Evolutionary conservation across 2,329 filamentous ascomycete genomes (phyloP), one percentile per base, ranked within the genome.

Genomic region (Nemania sp.): DNA sequence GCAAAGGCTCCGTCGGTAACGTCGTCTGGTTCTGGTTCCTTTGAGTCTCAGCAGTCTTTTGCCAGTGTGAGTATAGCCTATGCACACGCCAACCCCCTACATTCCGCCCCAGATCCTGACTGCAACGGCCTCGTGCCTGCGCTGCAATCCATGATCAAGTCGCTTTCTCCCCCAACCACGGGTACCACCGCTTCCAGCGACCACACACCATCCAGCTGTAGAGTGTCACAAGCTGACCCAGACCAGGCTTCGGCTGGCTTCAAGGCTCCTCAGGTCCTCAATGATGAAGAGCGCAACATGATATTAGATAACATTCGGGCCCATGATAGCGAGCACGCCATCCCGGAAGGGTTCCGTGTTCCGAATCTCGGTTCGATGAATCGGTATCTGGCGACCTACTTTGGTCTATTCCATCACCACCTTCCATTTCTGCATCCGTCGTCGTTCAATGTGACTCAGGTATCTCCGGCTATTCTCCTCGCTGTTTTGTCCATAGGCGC

Each of bases 351-450:
- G 59, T 97, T 98, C 82, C 90, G 92, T 66, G 84, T 98, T 47
- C 95, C 95, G 5, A 88, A 84, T 67, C 83, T 92, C 37, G 83
- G 87, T 37, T 90, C 91, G 2, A 79, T 98, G 74, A 98, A 99
- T 78, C 87, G 92, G 65, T 97, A 97, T 76, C 81, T 99, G 64
- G 91, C 92, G 62, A 97, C 94, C 1, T 99, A 98, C 81, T 99
- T 98, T 77, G 92, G 91, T 74, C 81, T 97, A 71, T 99, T 98
- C 78, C 95, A 99, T 73, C 95, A 97, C 71, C 95, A 99, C 73
- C 79, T 98, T 72, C 95, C 95, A 1, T 98, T 99, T 80, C 78
- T 99, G 73, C 95, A 99, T 73, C 93, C 94, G 46, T 87, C 91
- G 15, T 96, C 95, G 0, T 98, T 98, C 78, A 86, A 88, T 65